These are phyloP conservation scores for Stephania japonica DNA, from an alignment of 164 flowering plant genomes.

Conservation along the genomic window DNA sequence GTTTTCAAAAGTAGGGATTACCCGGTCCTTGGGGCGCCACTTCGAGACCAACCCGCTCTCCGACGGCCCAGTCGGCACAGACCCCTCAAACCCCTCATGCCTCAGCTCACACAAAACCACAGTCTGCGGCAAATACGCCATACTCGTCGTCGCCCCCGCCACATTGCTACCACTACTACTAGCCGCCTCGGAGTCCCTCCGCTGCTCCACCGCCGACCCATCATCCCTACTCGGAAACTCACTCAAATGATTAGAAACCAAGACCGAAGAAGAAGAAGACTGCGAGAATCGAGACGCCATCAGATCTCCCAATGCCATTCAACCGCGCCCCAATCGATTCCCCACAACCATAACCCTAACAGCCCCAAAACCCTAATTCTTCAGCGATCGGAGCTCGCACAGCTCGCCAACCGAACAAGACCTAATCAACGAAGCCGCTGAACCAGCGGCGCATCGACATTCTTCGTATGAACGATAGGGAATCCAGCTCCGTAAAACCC, in stretches of 20 bases:
- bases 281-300: conserved; percentile 82
- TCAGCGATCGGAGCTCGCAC: conserved; percentile 6
- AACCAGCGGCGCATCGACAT: conserved; percentile 83
- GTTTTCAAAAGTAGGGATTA: conserved; percentile 34
- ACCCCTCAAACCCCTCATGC: conserved; percentile 74
- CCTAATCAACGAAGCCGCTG: conserved; percentile 73
- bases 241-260: conserved; percentile 52
- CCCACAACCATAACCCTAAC: conserved; percentile 7
- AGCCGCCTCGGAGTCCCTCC: conserved; percentile 49
- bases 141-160: conserved; percentile 42
- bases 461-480: conserved; percentile 32
- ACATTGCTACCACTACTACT: conserved; percentile 36
- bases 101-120: conserved; percentile 69
- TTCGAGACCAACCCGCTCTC: conserved; percentile 78
- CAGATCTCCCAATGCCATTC: conserved; percentile 98
- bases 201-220: conserved; percentile 10
- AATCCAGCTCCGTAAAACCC: conserved; percentile 62
- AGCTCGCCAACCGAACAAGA: not conserved
- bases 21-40: conserved; percentile 89
- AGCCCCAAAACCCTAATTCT: not conserved
- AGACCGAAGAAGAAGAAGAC: conserved; percentile 25
- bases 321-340: conserved; percentile 32
- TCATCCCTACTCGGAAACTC: conserved; percentile 40
- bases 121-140: conserved; percentile 81
- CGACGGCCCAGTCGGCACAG: conserved; percentile 54